A percentile compares a stretch with the other conserved stretches of the same genome.
These are phyloP conservation scores for Trichosporon ovoides DNA, from an alignment of 1,284 basidiomycete species.

Conservation along the genomic window DNA sequence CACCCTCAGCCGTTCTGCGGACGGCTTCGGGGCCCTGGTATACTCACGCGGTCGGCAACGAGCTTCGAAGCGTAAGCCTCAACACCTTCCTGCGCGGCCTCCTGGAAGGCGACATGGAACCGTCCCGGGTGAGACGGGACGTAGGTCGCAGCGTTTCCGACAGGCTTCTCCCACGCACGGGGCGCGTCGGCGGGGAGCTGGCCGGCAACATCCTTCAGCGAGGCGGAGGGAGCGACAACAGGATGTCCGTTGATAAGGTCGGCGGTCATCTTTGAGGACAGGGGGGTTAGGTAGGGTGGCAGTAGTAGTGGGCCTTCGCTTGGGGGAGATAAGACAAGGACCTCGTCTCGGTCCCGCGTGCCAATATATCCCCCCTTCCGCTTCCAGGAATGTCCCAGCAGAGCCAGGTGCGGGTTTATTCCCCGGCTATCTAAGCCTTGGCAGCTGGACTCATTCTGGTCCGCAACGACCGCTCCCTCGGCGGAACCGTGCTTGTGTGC, in stretches of 20 bases:
- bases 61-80: constrained; percentile 42
- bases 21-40: no score
- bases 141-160: constrained; percentile 40
- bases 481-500: no score
- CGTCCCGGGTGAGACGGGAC: constrained; percentile 39
- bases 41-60: constrained; percentile 39
- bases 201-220: not conserved
- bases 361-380: no score
- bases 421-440: no score
- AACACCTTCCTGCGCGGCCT: constrained; percentile 19
- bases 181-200: constrained; percentile 24
- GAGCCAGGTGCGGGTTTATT: no score
- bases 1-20: no score
- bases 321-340: constrained; percentile 3
- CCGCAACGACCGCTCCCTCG: no score
- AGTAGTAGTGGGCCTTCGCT: no score
- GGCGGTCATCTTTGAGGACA: not conserved
- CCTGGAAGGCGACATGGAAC: constrained; percentile 40
- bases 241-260: not conserved
- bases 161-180: constrained; percentile 36
- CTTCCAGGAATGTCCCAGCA: no score
- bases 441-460: no score
- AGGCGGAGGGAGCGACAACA: not conserved
- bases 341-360: not conserved
- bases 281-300: not conserved